Evolutionary conservation across 2,329 filamentous ascomycete genomes (phyloP).

Genomic region (Phialophora tarda): DNA sequence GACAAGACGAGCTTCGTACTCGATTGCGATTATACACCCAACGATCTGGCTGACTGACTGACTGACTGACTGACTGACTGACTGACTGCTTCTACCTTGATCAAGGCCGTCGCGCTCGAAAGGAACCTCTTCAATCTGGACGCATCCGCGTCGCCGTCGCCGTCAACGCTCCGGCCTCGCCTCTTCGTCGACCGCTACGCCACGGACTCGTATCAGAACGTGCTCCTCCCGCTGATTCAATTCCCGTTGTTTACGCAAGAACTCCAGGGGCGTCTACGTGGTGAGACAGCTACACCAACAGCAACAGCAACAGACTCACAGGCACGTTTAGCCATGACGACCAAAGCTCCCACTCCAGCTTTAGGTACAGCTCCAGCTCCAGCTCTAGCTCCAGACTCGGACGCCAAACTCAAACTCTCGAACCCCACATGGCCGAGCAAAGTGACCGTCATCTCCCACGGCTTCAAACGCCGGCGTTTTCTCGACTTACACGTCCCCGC

Average conservation of each 20-base stretch:
- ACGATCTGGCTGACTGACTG: background rate
- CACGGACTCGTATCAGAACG: constrained; percentile 84
- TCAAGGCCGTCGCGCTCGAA: constrained; percentile 29
- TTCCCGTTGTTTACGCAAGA: constrained; percentile 45
- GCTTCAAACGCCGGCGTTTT: constrained; percentile 70
- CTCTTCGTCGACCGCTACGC: constrained; percentile 72
- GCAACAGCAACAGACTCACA: background rate
- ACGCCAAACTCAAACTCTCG: background rate
- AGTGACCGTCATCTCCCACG: constrained; percentile 71
- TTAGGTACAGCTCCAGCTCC: too few species aligned
- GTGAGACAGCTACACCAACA: background rate
- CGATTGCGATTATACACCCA: background rate
- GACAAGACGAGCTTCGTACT: too few species aligned
- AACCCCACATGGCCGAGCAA: constrained; percentile 58
- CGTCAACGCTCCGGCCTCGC: constrained; percentile 39
- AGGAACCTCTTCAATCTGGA: constrained; percentile 30
- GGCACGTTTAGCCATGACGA: too few species aligned
- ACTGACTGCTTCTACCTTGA: background rate
- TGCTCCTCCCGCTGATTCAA: constrained; percentile 74
- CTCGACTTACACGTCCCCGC: constrained; percentile 68
- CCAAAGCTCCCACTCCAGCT: too few species aligned
- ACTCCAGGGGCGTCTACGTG: background rate
- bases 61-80: background rate
- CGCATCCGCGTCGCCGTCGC: background rate
- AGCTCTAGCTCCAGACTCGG: too few species aligned